Conservation (phyloP, 345 rosid genomes). For the Cardamine resedifolia region DNA sequence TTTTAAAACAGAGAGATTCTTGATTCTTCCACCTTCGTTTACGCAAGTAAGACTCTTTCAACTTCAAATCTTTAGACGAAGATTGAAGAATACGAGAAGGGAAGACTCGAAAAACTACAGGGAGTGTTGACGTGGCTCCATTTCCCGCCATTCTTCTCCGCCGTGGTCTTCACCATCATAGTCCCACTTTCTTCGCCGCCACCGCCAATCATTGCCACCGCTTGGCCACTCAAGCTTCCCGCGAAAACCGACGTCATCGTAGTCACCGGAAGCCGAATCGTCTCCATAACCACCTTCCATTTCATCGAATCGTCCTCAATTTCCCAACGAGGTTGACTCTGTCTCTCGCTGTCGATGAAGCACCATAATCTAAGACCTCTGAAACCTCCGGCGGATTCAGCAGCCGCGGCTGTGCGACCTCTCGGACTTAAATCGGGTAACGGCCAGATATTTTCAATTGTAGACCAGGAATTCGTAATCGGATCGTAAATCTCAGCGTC, state of each 20-base stretch:
- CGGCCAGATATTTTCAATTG: constrained; percentile 45
- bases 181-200: constrained; percentile 36
- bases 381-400: constrained; percentile 17
- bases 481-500: constrained; percentile 59
- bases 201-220: constrained; percentile 36
- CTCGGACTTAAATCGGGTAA: constrained; percentile 45
- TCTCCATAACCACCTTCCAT: constrained; percentile 34
- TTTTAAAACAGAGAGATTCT: not conserved
- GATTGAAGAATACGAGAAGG: constrained; percentile 34
- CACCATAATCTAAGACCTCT: constrained; percentile 42
- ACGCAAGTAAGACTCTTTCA: not conserved
- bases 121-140: constrained; percentile 35
- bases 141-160: constrained; percentile 30
- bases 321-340: constrained; percentile 35
- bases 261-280: constrained; percentile 43
- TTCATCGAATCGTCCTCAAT: constrained; percentile 28
- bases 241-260: constrained; percentile 41
- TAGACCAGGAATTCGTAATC: constrained; percentile 39
- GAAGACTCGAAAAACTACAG: constrained; percentile 35
- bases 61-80: not conserved
- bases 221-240: constrained; percentile 32
- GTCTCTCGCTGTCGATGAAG: constrained; percentile 26
- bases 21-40: not conserved
- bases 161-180: constrained; percentile 24
- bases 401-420: constrained; percentile 36